These are phyloP conservation scores for Balansia obtecta DNA, from an alignment of 2,329 filamentous ascomycete species.

Conservation along the genomic window DNA sequence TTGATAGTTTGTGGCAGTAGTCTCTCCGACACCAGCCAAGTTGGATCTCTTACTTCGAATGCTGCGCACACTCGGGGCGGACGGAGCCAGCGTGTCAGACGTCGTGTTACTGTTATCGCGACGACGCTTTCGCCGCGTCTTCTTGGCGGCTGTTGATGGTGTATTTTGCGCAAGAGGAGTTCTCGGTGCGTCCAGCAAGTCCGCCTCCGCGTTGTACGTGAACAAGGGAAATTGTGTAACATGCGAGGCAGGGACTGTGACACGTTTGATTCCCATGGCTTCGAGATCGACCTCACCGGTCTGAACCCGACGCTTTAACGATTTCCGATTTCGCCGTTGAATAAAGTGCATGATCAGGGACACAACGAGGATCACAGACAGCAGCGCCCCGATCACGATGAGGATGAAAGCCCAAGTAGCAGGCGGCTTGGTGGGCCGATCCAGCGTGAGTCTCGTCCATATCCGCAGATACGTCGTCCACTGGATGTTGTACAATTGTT, in stretches of 20 bases:
- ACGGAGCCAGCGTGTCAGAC: conserved; percentile 13
- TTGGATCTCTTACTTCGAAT: conserved; percentile 27
- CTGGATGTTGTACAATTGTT: conserved; percentile 39
- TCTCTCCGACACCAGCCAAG: conserved; percentile 21
- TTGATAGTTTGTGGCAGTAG: conserved; percentile 51
- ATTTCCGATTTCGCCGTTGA: conserved; percentile 56
- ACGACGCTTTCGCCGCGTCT: conserved; percentile 19
- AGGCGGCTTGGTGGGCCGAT: conserved; percentile 41
- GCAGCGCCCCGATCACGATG: conserved; percentile 58
- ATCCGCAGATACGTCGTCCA: conserved; percentile 47
- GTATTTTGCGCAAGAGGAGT: conserved; percentile 14
- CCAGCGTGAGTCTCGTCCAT: conserved; percentile 41
- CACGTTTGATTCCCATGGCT: conserved; percentile 67
- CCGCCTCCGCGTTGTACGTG: conserved; percentile 53
- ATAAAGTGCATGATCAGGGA: conserved; percentile 66
- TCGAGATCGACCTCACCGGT: conserved; percentile 78
- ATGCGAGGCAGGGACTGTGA: conserved; percentile 61
- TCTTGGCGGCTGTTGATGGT: conserved; percentile 14
- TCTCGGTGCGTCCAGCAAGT: conserved; percentile 25
- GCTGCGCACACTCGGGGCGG: conserved; percentile 13
- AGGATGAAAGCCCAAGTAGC: conserved; percentile 72
- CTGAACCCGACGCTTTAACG: conserved; percentile 57
- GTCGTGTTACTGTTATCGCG: conserved; percentile 17
- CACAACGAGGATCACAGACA: conserved; percentile 53
- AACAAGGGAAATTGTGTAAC: conserved; percentile 68